Evolutionary conservation across 257 asterid species (phyloP), one percentile per base, ranked within the genome.

Genomic region (Misopates orontium): DNA sequence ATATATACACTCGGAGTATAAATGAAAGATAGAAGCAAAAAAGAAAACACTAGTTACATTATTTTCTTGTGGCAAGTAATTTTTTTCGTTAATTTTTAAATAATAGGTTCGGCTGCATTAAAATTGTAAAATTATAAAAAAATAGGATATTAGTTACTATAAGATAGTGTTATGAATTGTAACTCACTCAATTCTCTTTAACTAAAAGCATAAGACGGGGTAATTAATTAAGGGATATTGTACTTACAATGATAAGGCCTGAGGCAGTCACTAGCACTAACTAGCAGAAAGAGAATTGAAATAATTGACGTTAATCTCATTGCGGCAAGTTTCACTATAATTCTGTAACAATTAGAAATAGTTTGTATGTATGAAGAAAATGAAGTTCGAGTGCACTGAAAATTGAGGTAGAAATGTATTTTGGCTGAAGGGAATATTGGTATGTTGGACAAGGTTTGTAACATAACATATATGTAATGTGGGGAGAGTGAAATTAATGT

Each of bases 241-340:
- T 16, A 71, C 77, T 76, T 80, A 83, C 87, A 87, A 20, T 85
- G 88, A 73, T 78, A 82, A 48, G 95, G 90, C 50, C 82, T 65
- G 56, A 85, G 95, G 77, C 80, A 58, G 62, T 75, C 71, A 71
- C 73, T 71, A 18, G 76, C 45, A 47, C 78, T 31, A 45, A 82
- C 66, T 31, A 88, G 56, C 77, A 82, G 41, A 71, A 79, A 63
- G 54, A 80, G 31, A 60, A 84, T 19, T 2, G 77, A 71, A 4
- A 82, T 49, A 56, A 79, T 50, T 19, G 83, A 78, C 69, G 79
- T 15, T 57, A 66, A 48, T 72, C 42, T 36, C 42, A 36, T 36
- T 36, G 42, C 42, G 4, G 42, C 42, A 3, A 36, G 10, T 3
- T 36, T 3, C 10, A 9, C 8, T 36, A 36, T 36, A 41, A 47